Evolutionary conservation across 2,329 filamentous ascomycete genomes (phyloP).

Genomic region (Diaporthe citrichinensis): DNA sequence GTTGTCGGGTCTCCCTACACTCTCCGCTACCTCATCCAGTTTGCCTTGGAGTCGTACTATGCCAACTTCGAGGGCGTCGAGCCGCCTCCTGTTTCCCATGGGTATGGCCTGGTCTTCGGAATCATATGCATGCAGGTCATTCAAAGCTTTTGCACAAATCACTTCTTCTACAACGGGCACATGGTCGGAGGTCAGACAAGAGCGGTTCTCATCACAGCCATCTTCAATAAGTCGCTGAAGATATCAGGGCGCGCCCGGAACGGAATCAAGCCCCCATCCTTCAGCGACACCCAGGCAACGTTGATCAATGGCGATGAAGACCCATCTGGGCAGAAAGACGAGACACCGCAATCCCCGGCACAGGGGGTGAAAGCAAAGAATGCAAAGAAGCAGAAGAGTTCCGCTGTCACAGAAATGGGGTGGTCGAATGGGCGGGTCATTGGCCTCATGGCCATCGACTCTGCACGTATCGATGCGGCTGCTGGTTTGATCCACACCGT

Average conservation of each 20-base stretch:
- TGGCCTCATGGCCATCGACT: conserved; percentile 95
- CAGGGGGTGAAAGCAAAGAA: conserved; percentile 53
- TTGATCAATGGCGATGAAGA: conserved; percentile 53
- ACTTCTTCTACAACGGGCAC: conserved; percentile 95
- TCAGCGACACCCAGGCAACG: conserved; percentile 63
- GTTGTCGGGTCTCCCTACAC: conserved; percentile 89
- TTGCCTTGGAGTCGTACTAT: conserved; percentile 83
- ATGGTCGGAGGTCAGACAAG: conserved; percentile 88
- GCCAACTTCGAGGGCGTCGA: conserved; percentile 67
- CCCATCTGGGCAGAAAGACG: conserved; percentile 54
- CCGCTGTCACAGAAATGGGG: conserved; percentile 72
- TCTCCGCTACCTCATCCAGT: conserved; percentile 87
- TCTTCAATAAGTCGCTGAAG: conserved; percentile 94
- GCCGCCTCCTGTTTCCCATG: conserved; percentile 78
- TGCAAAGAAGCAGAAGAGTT: conserved; percentile 45
- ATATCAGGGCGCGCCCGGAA: conserved; percentile 90
- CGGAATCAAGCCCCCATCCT: conserved; percentile 90
- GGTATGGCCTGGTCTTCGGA: conserved; percentile 86
- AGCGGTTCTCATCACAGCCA: conserved; percentile 84
- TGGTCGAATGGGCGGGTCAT: conserved; percentile 95
- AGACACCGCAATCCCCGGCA: conserved; percentile 61
- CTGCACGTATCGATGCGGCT: conserved; percentile 91
- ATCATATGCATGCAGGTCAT: conserved; percentile 88
- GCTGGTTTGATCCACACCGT: conserved; percentile 90
- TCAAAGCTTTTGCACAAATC: conserved; percentile 86